Conservation (phyloP, 805 yeast species). For the Hanseniaspora singularis region DNA sequence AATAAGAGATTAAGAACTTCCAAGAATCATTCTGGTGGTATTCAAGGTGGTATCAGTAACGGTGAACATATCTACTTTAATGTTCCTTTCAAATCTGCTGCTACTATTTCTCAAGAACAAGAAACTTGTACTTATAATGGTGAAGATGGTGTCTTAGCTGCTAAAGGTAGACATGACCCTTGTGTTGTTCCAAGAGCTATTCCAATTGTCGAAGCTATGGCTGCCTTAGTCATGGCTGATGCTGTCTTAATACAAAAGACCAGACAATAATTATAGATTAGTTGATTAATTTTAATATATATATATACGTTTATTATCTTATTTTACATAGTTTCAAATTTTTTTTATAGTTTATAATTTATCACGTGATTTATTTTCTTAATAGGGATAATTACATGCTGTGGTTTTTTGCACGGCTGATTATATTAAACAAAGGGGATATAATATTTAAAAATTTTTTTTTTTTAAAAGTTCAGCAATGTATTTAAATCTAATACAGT, state of each 20-base stretch:
- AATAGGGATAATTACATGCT: too few species aligned
- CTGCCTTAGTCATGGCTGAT: slow-evolving; percentile 88
- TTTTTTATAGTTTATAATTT: not conserved
- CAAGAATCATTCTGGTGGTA: slow-evolving; percentile 92
- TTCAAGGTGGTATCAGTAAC: slow-evolving; percentile 95
- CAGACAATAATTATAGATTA: slow-evolving; percentile 62
- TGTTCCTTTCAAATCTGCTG: slow-evolving; percentile 96
- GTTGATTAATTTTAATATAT: not conserved
- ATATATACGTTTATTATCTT: not conserved
- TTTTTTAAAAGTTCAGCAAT: too few species aligned
- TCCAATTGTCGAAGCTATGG: slow-evolving; percentile 97
- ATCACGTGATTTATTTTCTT: too few species aligned
- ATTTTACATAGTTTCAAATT: not conserved
- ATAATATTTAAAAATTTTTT: too few species aligned
- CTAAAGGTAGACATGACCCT: slow-evolving; percentile 97
- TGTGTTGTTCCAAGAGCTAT: slow-evolving; percentile 97
- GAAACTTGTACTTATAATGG: slow-evolving; percentile 83
- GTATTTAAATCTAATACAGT: too few species aligned
- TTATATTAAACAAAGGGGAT: too few species aligned
- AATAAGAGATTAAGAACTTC: slow-evolving; percentile 61
- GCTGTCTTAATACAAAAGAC: slow-evolving; percentile 74
- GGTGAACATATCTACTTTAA: slow-evolving; percentile 92
- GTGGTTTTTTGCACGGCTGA: too few species aligned
- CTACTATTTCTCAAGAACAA: slow-evolving; percentile 92
- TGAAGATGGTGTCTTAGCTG: slow-evolving; percentile 72